phyloP scores from a whole-genome alignment of 2,329 filamentous ascomycete genomes.

The Verticillium nubilum region DNA sequence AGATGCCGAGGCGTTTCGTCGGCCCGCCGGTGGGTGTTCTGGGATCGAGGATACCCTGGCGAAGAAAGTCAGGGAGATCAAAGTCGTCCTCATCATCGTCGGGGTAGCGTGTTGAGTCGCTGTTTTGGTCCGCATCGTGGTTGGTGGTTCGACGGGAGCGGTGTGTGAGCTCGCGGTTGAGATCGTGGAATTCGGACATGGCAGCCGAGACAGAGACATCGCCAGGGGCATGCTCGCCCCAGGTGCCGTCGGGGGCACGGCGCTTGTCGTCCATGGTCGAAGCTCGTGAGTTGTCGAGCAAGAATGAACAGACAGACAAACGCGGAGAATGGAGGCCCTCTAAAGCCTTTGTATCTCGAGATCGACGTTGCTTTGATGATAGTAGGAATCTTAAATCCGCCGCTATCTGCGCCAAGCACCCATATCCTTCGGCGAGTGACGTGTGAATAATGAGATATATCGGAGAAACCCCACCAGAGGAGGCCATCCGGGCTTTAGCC shows the following conservation, averaged over 20 bases:
- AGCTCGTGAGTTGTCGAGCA: not conserved
- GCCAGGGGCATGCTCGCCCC: slow-evolving; percentile 17
- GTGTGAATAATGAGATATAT: not conserved
- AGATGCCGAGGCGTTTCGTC: slow-evolving; percentile 71
- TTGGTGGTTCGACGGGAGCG: slow-evolving; percentile 8
- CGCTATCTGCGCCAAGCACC: not conserved
- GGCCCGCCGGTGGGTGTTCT: slow-evolving; percentile 57
- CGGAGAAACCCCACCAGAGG: not conserved
- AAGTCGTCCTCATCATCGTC: slow-evolving; percentile 53
- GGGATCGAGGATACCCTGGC: slow-evolving; percentile 71
- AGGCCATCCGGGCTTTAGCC: not conserved
- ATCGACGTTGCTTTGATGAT: not conserved
- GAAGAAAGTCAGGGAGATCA: slow-evolving; percentile 64
- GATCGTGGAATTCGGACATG: slow-evolving; percentile 14
- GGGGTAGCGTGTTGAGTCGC: slow-evolving; percentile 7
- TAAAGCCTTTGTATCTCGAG: not conserved
- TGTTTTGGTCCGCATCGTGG: slow-evolving; percentile 5
- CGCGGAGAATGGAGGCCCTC: not conserved
- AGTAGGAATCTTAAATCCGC: not conserved
- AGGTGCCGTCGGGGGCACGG: slow-evolving; percentile 15
- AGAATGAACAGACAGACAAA: not conserved
- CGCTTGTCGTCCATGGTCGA: not conserved
- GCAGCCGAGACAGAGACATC: slow-evolving; percentile 13
- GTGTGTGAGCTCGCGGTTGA: slow-evolving; percentile 16
- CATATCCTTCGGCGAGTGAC: not conserved